These are phyloP conservation scores for Nicotiana obtusifolia DNA, from an alignment of 257 asterid genomes.

Conservation along the genomic window DNA sequence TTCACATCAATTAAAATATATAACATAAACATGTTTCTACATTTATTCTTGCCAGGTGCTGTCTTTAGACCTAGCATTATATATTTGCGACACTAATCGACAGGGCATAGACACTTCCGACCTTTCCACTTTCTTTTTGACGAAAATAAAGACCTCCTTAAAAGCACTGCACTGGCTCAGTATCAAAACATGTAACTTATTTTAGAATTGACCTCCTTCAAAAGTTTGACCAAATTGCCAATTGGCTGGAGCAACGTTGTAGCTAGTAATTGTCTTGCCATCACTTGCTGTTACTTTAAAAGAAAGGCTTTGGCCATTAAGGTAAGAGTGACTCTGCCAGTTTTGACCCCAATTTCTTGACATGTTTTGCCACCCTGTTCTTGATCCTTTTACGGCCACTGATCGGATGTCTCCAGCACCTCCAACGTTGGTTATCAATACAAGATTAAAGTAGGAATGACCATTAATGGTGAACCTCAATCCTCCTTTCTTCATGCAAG, in stretches of 20 bases:
- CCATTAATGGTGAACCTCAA: slow-evolving; percentile 52
- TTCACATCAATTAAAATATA: not conserved
- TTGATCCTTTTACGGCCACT: slow-evolving; percentile 42
- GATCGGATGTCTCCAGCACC: slow-evolving; percentile 49
- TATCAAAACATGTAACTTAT: not conserved
- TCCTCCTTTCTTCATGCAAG: slow-evolving; percentile 48
- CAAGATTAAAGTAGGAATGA: slow-evolving; percentile 43
- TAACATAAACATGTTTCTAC: not conserved
- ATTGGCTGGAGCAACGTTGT: slow-evolving; percentile 27
- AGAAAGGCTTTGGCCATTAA: slow-evolving; percentile 43
- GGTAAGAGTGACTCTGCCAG: slow-evolving; percentile 42
- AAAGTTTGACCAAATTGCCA: slow-evolving; percentile 62
- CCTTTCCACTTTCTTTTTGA: not conserved
- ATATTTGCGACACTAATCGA: not conserved
- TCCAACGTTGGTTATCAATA: slow-evolving; percentile 49
- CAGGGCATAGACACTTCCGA: not conserved
- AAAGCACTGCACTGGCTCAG: not conserved
- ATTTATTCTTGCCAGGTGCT: not conserved
- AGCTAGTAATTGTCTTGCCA: slow-evolving; percentile 33
- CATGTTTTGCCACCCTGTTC: slow-evolving; percentile 44
- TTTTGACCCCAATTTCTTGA: slow-evolving; percentile 59
- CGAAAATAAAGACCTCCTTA: not conserved
- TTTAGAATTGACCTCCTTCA: slow-evolving; percentile 27
- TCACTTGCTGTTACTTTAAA: slow-evolving; percentile 44
- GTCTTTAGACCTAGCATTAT: not conserved